Conservation (phyloP, 768 basidiomycete genomes). For the Dentipellis fragilis region DNA sequence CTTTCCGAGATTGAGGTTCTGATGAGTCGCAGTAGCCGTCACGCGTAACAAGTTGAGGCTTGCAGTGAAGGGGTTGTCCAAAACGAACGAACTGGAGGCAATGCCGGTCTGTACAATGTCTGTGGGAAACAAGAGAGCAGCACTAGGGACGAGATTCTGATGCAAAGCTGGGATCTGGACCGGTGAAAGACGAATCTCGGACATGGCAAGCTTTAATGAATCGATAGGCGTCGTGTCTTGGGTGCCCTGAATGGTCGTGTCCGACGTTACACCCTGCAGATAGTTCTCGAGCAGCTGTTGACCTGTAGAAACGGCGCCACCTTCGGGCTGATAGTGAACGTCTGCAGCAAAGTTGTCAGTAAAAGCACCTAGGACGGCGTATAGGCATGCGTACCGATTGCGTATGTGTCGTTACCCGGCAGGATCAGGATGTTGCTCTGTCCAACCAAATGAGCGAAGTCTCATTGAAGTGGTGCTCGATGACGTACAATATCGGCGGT, state of each 20-base stretch:
- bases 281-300: constrained; percentile 52
- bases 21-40: constrained; percentile 43
- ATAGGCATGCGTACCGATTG: constrained; percentile 32
- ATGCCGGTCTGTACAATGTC: constrained; percentile 53
- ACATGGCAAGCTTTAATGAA: constrained; percentile 52
- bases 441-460: neutral
- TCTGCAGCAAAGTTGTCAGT: constrained; percentile 22
- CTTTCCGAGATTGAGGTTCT: constrained; percentile 44
- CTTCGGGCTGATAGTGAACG: constrained; percentile 53
- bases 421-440: constrained; percentile 46
- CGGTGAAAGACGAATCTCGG: constrained; percentile 47
- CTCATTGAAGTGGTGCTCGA: neutral
- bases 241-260: constrained; percentile 46
- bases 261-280: constrained; percentile 50
- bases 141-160: constrained; percentile 47
- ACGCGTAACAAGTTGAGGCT: constrained; percentile 54
- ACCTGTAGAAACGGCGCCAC: constrained; percentile 42
- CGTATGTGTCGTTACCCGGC: constrained; percentile 47
- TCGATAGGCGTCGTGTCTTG: constrained; percentile 45
- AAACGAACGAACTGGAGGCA: constrained; percentile 44
- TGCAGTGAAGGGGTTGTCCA: constrained; percentile 65
- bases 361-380: neutral
- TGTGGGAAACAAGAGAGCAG: constrained; percentile 48
- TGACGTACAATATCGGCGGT: constrained; percentile 42
- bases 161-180: constrained; percentile 57